phyloP scores from a whole-genome alignment of 2,329 filamentous ascomycete species.

The Podosphaera leucotricha region DNA sequence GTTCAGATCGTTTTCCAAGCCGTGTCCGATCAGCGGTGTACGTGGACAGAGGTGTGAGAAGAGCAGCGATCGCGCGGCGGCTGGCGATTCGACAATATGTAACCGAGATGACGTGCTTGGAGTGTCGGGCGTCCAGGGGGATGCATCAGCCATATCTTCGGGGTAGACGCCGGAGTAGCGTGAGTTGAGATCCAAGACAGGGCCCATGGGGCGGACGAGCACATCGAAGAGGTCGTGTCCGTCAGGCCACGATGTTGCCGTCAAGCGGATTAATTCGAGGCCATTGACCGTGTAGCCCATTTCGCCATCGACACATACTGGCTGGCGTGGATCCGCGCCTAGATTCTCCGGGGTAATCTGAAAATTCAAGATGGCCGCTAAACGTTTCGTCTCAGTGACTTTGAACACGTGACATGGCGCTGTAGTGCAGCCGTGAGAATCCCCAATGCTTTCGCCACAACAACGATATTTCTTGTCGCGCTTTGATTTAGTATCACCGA shows the following conservation, averaged over 20 bases:
- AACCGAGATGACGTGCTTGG: slow-evolving; percentile 23
- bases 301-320: slow-evolving; percentile 82
- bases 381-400: slow-evolving; percentile 45
- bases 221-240: slow-evolving; percentile 58
- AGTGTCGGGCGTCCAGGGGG: slow-evolving; percentile 23
- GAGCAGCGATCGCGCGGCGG: slow-evolving; percentile 50
- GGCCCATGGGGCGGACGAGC: slow-evolving; percentile 61
- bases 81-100: slow-evolving; percentile 52
- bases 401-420: slow-evolving; percentile 69
- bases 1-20: slow-evolving; percentile 88
- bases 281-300: slow-evolving; percentile 89
- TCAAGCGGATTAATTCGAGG: slow-evolving; percentile 72
- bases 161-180: slow-evolving; percentile 71
- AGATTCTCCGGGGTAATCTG: slow-evolving; percentile 48
- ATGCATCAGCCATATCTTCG: slow-evolving; percentile 49
- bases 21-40: slow-evolving; percentile 78
- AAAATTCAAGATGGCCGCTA: slow-evolving; percentile 63
- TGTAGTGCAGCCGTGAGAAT: slow-evolving; percentile 50
- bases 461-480: slow-evolving; percentile 47
- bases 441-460: slow-evolving; percentile 52
- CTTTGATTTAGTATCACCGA: slow-evolving; percentile 30
- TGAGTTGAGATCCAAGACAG: slow-evolving; percentile 75
- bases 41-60: slow-evolving; percentile 50
- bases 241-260: slow-evolving; percentile 66
- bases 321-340: slow-evolving; percentile 24